Percentiles rank a stretch among this genome's conserved stretches.
These are phyloP conservation scores for Trichocomaceae sp. DNA, from an alignment of 2,329 filamentous ascomycete genomes.

Conservation along the genomic window DNA sequence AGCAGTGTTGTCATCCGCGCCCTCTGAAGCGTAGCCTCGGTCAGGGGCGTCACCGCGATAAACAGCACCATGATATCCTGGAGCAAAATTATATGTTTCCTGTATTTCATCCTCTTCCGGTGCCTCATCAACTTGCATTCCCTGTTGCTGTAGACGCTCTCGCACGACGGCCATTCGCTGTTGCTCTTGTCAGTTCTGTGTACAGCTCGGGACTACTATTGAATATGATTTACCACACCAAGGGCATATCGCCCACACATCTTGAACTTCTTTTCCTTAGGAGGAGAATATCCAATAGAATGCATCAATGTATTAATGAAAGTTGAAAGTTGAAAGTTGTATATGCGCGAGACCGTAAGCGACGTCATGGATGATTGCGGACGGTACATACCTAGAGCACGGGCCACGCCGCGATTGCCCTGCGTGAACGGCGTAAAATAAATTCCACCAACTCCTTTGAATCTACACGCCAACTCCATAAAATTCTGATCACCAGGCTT, in stretches of 20 bases:
- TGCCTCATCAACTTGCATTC: constrained; percentile 65
- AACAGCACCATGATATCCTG: constrained; percentile 76
- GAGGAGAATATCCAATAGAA: too few species aligned
- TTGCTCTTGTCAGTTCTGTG: constrained; percentile 7
- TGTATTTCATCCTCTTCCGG: constrained; percentile 64
- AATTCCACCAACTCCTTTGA: background rate
- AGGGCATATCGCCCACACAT: constrained; percentile 67
- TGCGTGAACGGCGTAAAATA: background rate
- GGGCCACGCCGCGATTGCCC: constrained; percentile 5
- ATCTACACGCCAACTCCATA: background rate
- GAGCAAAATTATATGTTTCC: constrained; percentile 88
- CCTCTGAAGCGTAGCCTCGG: constrained; percentile 34
- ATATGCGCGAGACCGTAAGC: background rate
- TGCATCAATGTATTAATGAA: too few species aligned
- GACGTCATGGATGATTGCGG: constrained; percentile 9
- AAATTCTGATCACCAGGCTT: background rate
- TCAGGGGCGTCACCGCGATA: constrained; percentile 69
- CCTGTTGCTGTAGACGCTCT: constrained; percentile 63
- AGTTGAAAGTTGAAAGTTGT: too few species aligned
- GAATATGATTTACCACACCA: constrained; percentile 46
- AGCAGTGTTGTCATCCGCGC: background rate
- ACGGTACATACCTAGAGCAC: constrained; percentile 4
- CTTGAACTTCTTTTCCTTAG: constrained; percentile 5
- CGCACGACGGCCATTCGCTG: constrained; percentile 73
- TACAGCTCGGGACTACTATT: background rate